Evolutionary conservation across 805 yeast species (phyloP).

Genomic region (Candida endomychidarum): DNA sequence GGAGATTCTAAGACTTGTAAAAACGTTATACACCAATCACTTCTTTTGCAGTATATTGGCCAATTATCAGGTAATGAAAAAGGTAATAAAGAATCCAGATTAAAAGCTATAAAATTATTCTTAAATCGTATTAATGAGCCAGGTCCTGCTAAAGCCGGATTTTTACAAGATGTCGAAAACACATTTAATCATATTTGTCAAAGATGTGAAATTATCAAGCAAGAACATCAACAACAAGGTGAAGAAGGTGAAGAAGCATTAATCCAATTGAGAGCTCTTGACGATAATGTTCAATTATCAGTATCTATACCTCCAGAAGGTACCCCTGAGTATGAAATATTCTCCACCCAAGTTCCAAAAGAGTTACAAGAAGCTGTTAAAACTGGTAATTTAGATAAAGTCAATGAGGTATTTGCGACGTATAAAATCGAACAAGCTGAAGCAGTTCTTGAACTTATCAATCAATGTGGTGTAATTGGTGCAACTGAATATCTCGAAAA

Average conservation of each 20-base stretch:
- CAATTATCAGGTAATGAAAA: constrained; percentile 37
- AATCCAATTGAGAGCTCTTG: constrained; percentile 85
- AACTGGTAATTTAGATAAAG: constrained; percentile 69
- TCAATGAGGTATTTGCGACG: constrained; percentile 76
- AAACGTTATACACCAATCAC: constrained; percentile 76
- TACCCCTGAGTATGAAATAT: constrained; percentile 55
- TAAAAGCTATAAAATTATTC: constrained; percentile 59
- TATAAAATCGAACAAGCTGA: constrained; percentile 82
- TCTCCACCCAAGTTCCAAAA: constrained; percentile 52
- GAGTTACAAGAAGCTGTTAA: constrained; percentile 75
- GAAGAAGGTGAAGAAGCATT: constrained; percentile 55
- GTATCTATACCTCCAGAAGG: constrained; percentile 65
- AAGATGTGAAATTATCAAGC: constrained; percentile 68
- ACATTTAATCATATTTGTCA: constrained; percentile 73
- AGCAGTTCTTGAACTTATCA: constrained; percentile 65
- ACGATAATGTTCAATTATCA: constrained; percentile 73
- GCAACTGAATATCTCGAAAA: constrained; percentile 74
- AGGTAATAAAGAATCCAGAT: constrained; percentile 27
- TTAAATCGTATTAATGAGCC: constrained; percentile 55
- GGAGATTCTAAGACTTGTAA: constrained; percentile 55
- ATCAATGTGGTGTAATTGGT: constrained; percentile 80
- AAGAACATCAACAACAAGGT: constrained; percentile 42
- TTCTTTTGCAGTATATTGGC: constrained; percentile 71
- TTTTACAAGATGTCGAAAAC: constrained; percentile 67
- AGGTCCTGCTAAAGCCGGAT: constrained; percentile 67